Evolutionary conservation across 2,329 filamentous ascomycete genomes (phyloP), one percentile per base, ranked within the genome.

Genomic region (Pseudocercospora macadamiae): DNA sequence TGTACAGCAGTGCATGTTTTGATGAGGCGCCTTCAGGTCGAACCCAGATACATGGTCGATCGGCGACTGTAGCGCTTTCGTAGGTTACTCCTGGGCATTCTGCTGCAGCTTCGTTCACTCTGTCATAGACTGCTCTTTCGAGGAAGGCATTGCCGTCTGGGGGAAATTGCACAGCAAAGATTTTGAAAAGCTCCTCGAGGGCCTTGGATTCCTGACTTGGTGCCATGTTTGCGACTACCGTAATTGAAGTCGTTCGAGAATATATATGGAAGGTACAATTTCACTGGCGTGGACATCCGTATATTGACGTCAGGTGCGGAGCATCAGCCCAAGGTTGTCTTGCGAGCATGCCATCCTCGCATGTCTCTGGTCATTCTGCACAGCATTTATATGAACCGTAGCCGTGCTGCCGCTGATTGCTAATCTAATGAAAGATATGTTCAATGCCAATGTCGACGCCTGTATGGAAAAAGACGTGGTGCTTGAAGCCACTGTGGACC

Each of bases 141-240:
- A 68, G 44, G 30, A 58, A 64, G 1, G 54, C 51, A 45, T 68
- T 61, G 49, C 49, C 51, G 21, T 64, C 59, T 30, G 36, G 10
- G 2, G 67, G 67, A 16, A 63, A 64, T 3, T 64, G 48, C 12
- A 49, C 30, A 12, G 51, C 54, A 55, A 70, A 54, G 3, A 26
- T 19, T 16, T 58, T 61, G 58, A 67, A 68, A 16, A 68, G 54
- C 21, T 62, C 60, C 8, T 54, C 49, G 4, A 70, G 64, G 9
- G 54, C 57, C 37, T 49, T 47, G 6, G 68, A 68, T 55, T 68
- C 65, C 57, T 68, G 65, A 61, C 65, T 68, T 49, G 66, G 63
- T 3, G 65, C 32, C 68, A 70, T 70, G 21, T n/a, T 62, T 25
- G 16, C 14, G 23, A 47, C 26, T 32, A 12, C 28, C 6, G 28